Conservation (phyloP, 495 filamentous ascomycete species). For the Corynascus novoguineensis region DNA sequence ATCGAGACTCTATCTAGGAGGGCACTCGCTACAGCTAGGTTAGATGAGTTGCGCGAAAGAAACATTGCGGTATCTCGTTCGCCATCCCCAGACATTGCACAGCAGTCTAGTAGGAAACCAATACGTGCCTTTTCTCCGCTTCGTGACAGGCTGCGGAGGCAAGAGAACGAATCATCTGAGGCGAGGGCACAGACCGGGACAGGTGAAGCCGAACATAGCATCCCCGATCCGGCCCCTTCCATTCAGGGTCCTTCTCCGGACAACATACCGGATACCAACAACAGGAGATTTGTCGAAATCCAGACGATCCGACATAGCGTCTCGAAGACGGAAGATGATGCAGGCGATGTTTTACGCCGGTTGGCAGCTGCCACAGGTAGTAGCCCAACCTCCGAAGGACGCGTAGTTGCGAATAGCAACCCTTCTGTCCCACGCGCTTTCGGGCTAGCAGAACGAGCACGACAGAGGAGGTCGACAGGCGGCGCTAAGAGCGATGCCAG, state of each 20-base stretch:
- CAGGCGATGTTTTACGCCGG: constrained; percentile 58
- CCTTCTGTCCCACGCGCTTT: background rate
- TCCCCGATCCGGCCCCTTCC: background rate
- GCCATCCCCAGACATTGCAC: constrained; percentile 31
- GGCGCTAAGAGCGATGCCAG: constrained; percentile 27
- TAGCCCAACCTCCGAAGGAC: constrained; percentile 37
- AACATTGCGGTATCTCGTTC: constrained; percentile 41
- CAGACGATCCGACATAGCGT: constrained; percentile 5
- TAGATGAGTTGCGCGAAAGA: constrained; percentile 53
- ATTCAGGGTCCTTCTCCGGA: background rate
- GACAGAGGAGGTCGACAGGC: constrained; percentile 16
- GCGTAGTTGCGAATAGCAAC: constrained; percentile 4
- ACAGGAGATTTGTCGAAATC: background rate
- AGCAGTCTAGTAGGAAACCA: constrained; percentile 21
- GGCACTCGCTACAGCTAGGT: constrained; percentile 52
- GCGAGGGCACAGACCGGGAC: background rate
- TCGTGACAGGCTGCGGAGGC: constrained; percentile 32
- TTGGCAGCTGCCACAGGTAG: constrained; percentile 58
- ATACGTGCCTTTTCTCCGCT: constrained; percentile 16
- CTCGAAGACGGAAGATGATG: constrained; percentile 44
- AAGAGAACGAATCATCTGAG: constrained; percentile 15
- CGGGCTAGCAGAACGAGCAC: constrained; percentile 5
- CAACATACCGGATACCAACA: background rate
- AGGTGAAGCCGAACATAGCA: background rate
- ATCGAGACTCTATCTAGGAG: constrained; percentile 53